These are phyloP conservation scores for Talaromyces sp. DNA, from an alignment of 2,329 filamentous ascomycete species.

Conservation along the genomic window DNA sequence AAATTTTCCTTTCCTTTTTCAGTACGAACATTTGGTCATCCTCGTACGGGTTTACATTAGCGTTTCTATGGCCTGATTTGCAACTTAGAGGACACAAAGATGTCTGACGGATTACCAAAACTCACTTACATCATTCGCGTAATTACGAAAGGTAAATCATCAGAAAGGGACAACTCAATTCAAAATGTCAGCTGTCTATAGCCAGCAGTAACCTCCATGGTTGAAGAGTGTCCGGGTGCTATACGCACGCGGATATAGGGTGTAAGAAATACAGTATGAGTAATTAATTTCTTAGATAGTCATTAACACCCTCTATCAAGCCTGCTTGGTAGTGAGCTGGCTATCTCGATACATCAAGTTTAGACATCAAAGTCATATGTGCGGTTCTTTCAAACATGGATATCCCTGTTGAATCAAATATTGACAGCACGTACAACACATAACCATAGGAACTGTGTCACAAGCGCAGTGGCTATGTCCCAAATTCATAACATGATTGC, in stretches of 20 bases:
- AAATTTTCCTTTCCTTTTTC: not conserved
- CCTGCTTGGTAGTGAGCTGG: not conserved
- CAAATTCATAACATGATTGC: not conserved
- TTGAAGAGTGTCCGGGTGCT: no score
- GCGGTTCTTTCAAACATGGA: not conserved
- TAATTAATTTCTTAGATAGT: not conserved
- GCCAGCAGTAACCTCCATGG: no score
- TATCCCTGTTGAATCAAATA: not conserved
- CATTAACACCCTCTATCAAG: not conserved
- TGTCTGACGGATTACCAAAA: not conserved
- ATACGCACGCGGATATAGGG: not conserved
- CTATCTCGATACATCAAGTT: no score
- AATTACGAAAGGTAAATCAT: not conserved
- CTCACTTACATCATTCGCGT: not conserved
- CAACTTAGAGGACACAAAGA: not conserved
- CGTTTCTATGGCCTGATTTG: not conserved
- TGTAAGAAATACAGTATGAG: not conserved
- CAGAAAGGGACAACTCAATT: not conserved
- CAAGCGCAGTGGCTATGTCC: not conserved
- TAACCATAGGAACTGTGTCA: not conserved
- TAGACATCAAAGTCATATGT: not conserved
- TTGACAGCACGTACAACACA: not conserved
- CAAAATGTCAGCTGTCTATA: not conserved
- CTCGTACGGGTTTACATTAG: not conserved
- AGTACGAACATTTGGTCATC: not conserved